Percentiles rank a stretch among this genome's conserved stretches.
Evolutionary conservation across 2,329 filamentous ascomycete species (phyloP).

Genomic region (Phyllosticta capitalensis): DNA sequence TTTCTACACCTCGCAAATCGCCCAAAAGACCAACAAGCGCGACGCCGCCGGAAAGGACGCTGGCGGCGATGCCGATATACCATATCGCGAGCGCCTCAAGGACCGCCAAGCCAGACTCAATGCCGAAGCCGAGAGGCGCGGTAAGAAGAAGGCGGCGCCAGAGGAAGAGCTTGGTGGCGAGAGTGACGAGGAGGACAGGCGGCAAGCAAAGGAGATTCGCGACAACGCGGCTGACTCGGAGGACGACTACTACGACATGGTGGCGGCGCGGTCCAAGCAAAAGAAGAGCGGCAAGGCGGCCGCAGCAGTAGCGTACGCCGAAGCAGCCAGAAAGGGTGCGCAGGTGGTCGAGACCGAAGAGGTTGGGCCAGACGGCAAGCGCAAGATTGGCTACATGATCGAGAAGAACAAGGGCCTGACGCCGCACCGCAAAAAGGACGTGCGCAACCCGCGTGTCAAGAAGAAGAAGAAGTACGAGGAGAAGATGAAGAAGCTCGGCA

Average conservation of each 20-base stretch:
- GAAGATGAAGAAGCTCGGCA: conserved; percentile 94
- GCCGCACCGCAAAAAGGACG: conserved; percentile 85
- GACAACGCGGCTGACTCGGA: conserved; percentile 39
- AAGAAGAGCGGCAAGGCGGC: conserved; percentile 70
- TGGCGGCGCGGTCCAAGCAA: conserved; percentile 56
- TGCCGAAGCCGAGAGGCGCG: conserved; percentile 77
- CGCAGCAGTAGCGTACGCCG: conserved; percentile 45
- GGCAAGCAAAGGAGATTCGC: conserved; percentile 42
- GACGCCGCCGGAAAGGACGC: conserved; percentile 61
- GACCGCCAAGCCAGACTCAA: conserved; percentile 82
- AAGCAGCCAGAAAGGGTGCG: conserved; percentile 47
- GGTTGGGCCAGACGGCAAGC: conserved; percentile 74
- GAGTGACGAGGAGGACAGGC: conserved; percentile 55
- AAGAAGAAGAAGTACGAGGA: conserved; percentile 94
- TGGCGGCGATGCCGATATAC: conserved; percentile 73
- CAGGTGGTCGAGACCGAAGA: conserved; percentile 58
- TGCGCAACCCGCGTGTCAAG: conserved; percentile 91
- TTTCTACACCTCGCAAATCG: conserved; percentile 97
- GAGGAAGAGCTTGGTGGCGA: conserved; percentile 62
- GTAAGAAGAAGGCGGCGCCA: conserved; percentile 48
- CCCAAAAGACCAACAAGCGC: conserved; percentile 85
- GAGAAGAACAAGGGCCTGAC: conserved; percentile 96
- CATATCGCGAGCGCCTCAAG: conserved; percentile 76
- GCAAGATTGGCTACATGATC: conserved; percentile 87
- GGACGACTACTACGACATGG: conserved; percentile 82